A percentile compares a stretch with the other conserved stretches of the same genome.
phyloP scores from a whole-genome alignment of 192 early-diverging fungal genomes.

The Umbelopsis isabellina region DNA sequence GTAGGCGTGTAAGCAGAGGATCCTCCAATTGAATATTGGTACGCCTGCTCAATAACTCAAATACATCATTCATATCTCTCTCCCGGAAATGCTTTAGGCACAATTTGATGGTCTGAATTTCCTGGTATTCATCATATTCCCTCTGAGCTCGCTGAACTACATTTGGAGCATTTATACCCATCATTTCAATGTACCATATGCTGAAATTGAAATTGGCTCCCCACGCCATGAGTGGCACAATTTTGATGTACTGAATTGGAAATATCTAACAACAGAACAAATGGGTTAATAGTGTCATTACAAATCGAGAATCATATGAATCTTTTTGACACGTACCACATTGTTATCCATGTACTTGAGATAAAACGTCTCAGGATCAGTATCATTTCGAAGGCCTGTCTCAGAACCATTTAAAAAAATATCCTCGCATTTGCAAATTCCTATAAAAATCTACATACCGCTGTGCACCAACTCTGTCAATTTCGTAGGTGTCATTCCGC shows the following conservation, averaged over 20 bases:
- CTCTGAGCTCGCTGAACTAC: conserved; percentile 67
- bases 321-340: conserved; percentile 51
- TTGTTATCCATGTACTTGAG: conserved; percentile 75
- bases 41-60: conserved; percentile 67
- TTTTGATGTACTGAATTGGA: conserved; percentile 92
- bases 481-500: conserved; percentile 78
- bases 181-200: conserved; percentile 93
- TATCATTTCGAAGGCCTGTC: conserved; percentile 64
- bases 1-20: conserved; percentile 78
- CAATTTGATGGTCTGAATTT: conserved; percentile 78
- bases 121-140: conserved; percentile 73
- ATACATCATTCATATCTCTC: conserved; percentile 72
- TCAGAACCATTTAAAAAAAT: not conserved
- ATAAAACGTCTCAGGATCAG: conserved; percentile 85
- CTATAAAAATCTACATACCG: conserved; percentile 45
- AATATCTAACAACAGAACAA: conserved; percentile 55
- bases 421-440: not conserved
- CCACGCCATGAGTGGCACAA: conserved; percentile 88
- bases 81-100: conserved; percentile 93
- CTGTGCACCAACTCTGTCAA: conserved; percentile 87
- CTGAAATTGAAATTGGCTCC: conserved; percentile 95
- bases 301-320: not conserved
- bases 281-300: not conserved
- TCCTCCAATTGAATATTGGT: conserved; percentile 74
- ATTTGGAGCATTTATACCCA: conserved; percentile 70